Conservation (phyloP, 75 land plant species). For the Selaginella tamariscina region DNA sequence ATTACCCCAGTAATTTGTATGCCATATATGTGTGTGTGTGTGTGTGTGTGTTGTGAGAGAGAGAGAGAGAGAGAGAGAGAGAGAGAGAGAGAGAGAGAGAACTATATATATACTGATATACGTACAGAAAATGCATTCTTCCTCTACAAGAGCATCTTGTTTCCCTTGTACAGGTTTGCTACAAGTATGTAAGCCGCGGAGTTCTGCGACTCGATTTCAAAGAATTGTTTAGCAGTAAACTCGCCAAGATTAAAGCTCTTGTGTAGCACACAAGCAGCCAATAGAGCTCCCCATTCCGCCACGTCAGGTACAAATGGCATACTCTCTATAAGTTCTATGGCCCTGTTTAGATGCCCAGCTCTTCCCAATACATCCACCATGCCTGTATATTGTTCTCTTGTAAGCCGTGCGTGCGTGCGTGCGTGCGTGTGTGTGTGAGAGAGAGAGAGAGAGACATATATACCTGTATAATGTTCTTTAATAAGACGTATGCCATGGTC, state of each 20-base stretch:
- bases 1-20: no score
- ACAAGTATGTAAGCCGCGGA: not conserved
- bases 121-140: not conserved
- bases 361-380: not conserved
- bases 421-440: no score
- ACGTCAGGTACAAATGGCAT: not conserved
- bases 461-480: not conserved
- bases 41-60: no score
- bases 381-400: not conserved
- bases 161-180: not conserved
- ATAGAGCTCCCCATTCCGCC: not conserved
- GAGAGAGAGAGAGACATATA: no score
- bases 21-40: no score
- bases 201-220: not conserved
- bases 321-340: not conserved
- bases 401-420: not conserved
- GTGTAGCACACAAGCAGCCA: not conserved
- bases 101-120: not conserved
- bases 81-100: not conserved
- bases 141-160: not conserved
- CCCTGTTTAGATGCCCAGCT: not conserved
- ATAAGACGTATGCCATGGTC: not conserved
- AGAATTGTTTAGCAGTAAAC: not conserved
- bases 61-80: no score
- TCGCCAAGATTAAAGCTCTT: not conserved